Base-by-base conservation (phyloP, 2,329 filamentous ascomycete genomes). In the Aspergillus luchuensis region DNA sequence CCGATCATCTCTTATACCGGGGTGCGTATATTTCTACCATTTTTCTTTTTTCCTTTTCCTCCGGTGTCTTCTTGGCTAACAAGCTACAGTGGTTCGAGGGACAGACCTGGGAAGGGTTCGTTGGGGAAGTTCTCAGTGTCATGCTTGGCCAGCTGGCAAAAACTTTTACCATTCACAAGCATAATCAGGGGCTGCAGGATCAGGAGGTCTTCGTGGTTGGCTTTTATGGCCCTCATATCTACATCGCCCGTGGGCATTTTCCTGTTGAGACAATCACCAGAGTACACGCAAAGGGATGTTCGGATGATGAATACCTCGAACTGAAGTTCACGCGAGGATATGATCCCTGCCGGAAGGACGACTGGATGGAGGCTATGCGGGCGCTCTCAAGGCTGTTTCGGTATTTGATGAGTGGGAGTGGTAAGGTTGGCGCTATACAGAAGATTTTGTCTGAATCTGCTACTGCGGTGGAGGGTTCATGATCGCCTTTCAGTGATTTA, bases 71-170 rank as follows among this genome's bases (percentile, higher is more conserved):
- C 25, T 25, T 25, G 25, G 25, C 25, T 21, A 28, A 60, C 17
- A 23, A n/a, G 13, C 4, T 15, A 7, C 10, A 61, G 60, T 64
- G 62, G 62, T 60, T 13, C 17, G 45, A 58, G 28, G 41, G 41
- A 15, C 62, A 63, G 28, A 56, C 50, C 11, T 62, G 57, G 62
- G 51, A 45, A 5, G 49, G 63, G 23, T 64, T 63, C 21, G 21
- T 60, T 3, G 50, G 5, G 11, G 59, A 63, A 38, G 58, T 36
- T 4, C 57, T 61, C 28, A 61, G 58, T 11, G 45, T 65, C 17
- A 63, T 63, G 61, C 30, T 63, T 17, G 61, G 61, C 2, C 60
- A 65, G n/a, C 51, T 63, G 8, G 57, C 60, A 2, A 51, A 45
- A 38, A 63, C 57, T 33, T 10, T 64, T 25, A 5, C 23, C 5